phyloP scores from a whole-genome alignment of 768 basidiomycete species.

The Daedaleopsis nitida region DNA sequence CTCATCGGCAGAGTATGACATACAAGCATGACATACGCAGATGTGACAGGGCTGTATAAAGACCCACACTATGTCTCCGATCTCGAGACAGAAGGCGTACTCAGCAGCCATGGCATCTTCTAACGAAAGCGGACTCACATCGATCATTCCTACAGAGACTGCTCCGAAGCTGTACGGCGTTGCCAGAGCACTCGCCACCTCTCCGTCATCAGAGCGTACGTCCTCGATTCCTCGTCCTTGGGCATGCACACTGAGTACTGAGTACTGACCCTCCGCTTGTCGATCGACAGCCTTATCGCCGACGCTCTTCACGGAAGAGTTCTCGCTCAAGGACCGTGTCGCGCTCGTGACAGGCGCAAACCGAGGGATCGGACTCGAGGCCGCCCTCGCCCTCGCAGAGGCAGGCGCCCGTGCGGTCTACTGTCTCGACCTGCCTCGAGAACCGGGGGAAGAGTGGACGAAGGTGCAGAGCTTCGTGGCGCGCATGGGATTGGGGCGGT shows the following conservation, averaged over 20 bases:
- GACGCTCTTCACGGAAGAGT: slow-evolving; percentile 26
- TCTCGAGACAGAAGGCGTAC: no score
- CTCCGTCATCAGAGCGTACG: not conserved
- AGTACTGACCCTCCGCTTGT: not conserved
- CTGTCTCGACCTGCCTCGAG: slow-evolving; percentile 60
- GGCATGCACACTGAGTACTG: no score
- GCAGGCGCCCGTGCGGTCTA: slow-evolving; percentile 69
- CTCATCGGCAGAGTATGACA: no score
- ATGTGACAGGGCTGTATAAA: no score
- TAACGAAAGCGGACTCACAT: no score
- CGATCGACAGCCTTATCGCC: not conserved
- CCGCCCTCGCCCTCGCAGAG: slow-evolving; percentile 72
- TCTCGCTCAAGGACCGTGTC: slow-evolving; percentile 33
- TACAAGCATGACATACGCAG: no score
- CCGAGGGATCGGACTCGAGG: slow-evolving; percentile 73
- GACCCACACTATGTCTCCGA: no score
- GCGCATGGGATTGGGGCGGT: slow-evolving; percentile 31
- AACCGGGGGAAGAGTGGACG: slow-evolving; percentile 58
- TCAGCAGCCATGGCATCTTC: not conserved
- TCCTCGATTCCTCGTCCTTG: no score
- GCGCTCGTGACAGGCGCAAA: slow-evolving; percentile 40
- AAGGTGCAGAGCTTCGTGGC: slow-evolving; percentile 47
- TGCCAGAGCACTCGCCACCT: not conserved
- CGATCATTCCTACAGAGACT: not conserved
- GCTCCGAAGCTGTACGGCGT: not conserved